Conservation (phyloP, 2,329 filamentous ascomycete species). For the Diplodia sapinea region DNA sequence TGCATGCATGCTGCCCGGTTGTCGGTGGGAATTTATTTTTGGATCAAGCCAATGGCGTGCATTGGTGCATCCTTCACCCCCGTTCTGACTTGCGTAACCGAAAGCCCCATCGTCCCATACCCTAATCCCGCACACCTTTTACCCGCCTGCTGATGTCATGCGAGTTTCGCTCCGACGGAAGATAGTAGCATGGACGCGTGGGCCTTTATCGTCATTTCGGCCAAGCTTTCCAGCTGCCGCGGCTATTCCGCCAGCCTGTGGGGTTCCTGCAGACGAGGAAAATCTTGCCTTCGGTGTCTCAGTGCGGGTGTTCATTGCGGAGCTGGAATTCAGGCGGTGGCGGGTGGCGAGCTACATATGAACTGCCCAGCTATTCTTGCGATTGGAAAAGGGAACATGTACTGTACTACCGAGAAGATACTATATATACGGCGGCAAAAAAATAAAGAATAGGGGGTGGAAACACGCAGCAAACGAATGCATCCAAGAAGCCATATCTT, state of each 20-base stretch:
- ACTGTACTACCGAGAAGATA: constrained; percentile 21
- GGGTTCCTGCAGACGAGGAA: background rate
- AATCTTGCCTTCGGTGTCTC: background rate
- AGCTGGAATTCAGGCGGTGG: background rate
- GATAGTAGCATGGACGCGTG: background rate
- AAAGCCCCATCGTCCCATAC: constrained; percentile 1
- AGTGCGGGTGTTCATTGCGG: background rate
- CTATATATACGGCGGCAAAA: constrained; percentile 20
- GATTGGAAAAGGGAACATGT: constrained; percentile 14
- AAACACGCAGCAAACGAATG: constrained; percentile 17
- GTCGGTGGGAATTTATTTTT: constrained; percentile 15
- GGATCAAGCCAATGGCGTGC: constrained; percentile 11
- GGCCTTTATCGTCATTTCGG: background rate
- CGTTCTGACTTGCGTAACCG: constrained; percentile 23
- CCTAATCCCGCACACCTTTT: background rate
- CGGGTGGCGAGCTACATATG: constrained; percentile 9
- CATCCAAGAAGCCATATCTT: constrained; percentile 27
- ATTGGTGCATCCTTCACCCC: constrained; percentile 3
- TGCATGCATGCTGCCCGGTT: background rate
- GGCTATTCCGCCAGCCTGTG: background rate
- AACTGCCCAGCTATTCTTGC: background rate
- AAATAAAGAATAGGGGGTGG: background rate
- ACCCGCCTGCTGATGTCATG: constrained; percentile 23
- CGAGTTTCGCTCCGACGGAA: constrained; percentile 5
- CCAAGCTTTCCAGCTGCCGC: background rate